Evolutionary conservation across 768 basidiomycete genomes (phyloP).

Genomic region (Fistulinella prunicolor): DNA sequence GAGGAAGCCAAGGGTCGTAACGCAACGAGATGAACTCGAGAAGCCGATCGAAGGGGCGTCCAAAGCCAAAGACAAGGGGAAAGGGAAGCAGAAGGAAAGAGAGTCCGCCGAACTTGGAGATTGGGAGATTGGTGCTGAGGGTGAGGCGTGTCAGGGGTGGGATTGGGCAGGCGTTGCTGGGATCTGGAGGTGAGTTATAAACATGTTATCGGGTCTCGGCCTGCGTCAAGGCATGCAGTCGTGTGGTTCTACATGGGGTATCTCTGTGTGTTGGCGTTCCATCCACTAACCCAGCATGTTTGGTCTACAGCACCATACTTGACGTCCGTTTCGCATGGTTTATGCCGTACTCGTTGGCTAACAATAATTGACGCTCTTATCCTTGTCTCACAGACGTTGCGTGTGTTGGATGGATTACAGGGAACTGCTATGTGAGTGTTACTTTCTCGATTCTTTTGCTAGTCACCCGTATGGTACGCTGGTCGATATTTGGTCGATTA

Average conservation of each 20-base stretch:
- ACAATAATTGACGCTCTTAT: slow-evolving; percentile 4
- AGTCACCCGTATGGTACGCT: neutral
- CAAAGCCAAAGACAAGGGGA: slow-evolving; percentile 12
- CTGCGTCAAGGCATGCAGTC: too few relatives aligned
- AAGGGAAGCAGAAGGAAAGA: slow-evolving; percentile 11
- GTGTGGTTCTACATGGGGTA: too few relatives aligned
- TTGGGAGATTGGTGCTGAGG: slow-evolving; percentile 22
- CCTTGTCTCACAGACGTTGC: slow-evolving; percentile 39
- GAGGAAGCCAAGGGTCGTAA: slow-evolving; percentile 18
- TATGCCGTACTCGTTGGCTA: neutral
- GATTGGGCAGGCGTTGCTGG: slow-evolving; percentile 60
- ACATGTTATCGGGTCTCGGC: too few relatives aligned
- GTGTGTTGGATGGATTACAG: slow-evolving; percentile 61
- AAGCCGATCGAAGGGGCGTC: neutral
- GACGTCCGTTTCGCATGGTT: too few relatives aligned
- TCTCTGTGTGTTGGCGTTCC: too few relatives aligned
- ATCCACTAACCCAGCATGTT: too few relatives aligned
- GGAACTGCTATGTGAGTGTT: slow-evolving; percentile 47
- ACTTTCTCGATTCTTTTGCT: neutral
- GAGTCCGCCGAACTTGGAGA: slow-evolving; percentile 7
- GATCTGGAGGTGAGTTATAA: slow-evolving; percentile 47
- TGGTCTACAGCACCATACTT: too few relatives aligned
- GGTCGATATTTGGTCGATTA: neutral
- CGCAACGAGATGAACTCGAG: slow-evolving; percentile 12
- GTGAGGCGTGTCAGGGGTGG: slow-evolving; percentile 41